Evolutionary conservation across 2,329 filamentous ascomycete genomes (phyloP).

Genomic region (Stromatinia cepivora): DNA sequence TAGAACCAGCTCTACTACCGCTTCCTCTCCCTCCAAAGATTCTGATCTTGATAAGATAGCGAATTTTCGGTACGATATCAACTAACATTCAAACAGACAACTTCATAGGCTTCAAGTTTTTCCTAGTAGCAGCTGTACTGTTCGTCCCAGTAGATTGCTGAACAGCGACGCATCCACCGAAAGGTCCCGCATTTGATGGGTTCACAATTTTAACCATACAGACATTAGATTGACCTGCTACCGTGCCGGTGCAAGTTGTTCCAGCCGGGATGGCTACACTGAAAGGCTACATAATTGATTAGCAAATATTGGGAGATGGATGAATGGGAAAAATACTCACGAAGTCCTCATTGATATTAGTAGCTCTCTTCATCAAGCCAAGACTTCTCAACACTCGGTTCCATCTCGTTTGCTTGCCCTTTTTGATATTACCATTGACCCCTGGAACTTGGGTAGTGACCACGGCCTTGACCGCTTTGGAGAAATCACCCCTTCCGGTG

Average conservation of each 20-base stretch:
- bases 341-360: slow-evolving; percentile 42
- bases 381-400: slow-evolving; percentile 21
- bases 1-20: slow-evolving; percentile 2
- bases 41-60: not conserved
- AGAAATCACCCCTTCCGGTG: slow-evolving; percentile 52
- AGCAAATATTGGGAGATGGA: not conserved
- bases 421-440: slow-evolving; percentile 41
- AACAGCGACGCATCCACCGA: slow-evolving; percentile 46
- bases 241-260: slow-evolving; percentile 44
- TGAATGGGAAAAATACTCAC: not conserved
- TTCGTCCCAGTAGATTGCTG: slow-evolving; percentile 36
- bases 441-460: slow-evolving; percentile 45
- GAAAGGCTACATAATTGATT: slow-evolving; percentile 33
- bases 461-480: slow-evolving; percentile 39
- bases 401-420: slow-evolving; percentile 30
- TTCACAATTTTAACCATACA: slow-evolving; percentile 50
- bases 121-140: slow-evolving; percentile 20
- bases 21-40: not conserved
- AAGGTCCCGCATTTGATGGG: slow-evolving; percentile 45
- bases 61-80: not conserved
- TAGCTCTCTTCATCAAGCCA: slow-evolving; percentile 27
- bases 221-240: slow-evolving; percentile 42
- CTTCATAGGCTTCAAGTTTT: not conserved
- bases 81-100: not conserved
- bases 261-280: slow-evolving; percentile 44